Evolutionary conservation across 1,139 yeast genomes (phyloP), one percentile per base, ranked within the genome.

Genomic region (Geotrichum europaeum): DNA sequence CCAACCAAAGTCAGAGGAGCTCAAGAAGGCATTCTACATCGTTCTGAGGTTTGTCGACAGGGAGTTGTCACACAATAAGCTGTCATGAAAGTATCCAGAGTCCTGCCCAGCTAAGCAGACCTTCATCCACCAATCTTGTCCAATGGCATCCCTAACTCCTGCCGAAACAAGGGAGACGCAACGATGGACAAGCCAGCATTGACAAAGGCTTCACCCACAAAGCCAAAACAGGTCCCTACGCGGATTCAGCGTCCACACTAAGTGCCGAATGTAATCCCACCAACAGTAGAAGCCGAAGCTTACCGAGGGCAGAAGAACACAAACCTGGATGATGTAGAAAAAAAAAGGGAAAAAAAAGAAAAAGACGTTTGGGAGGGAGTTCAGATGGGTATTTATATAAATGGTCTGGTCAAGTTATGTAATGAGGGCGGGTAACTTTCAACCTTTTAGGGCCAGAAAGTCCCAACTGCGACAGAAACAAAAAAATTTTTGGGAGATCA

Each of bases 1-100:
- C 60, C 62, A 64, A 57, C 62, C 67, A 66, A 69, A 64, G 69
- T 65, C 66, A 68, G 60, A 65, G 75, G 76, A 73, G 75, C 72
- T 73, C 77, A 70, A 74, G 73, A 67, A 66, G 62, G 64, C 62
- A 66, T 47, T 56, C 67, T 59, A 66, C 57, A 57, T 74, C 66
- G 60, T 56, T 75, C 65, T 72, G 58, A 66, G 75, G 72, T 73
- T 74, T 69, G 76, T 75, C 76, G 76, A 70, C 77, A 73, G 75
- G 78, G 77, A 64, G 71, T 68, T 60, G 69, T 68, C 70, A 68
- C 65, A 66, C 67, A 63, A 61, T 60, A 65, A 65, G 69, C 67
- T 66, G 63, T 68, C 67, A 60, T 55, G 60, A 61, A 45, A 30
- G 15, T 49, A 45, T 51, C 53, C 53, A 43, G 18, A 36, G 45